Base-by-base conservation (phyloP, 306 rosid species). In the Malus domestica region DNA sequence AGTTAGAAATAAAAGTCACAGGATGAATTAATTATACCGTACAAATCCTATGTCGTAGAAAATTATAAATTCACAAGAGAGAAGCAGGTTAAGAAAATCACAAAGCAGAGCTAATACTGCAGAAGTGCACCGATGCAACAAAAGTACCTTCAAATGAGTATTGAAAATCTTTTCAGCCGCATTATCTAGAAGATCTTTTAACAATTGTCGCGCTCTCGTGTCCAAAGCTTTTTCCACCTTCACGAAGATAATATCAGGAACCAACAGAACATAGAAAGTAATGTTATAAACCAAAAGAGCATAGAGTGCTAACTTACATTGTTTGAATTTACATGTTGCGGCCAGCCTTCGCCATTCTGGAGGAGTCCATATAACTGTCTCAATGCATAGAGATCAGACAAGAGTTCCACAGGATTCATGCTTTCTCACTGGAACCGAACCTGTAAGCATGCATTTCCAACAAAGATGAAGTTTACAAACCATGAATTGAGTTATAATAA, bases 131-230 rank as follows among this genome's bases (percentile, higher is more conserved):
- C 4, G 1, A 11, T 45, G 51, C 15, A 16, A 12, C 22, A 2
- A 54, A 83, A 6, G 3, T 77, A 89, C 92, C 87, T 89, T 82
- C 67, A 79, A 85, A 40, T 58, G 84, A 60, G 86, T 71, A 80
- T 78, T 86, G 13, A 78, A 72, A 76, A 88, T 76, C 85, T 76
- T 62, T 14, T 85, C 84, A 70, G 86, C 76, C 30, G 92, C 87
- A 59, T 77, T 84, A 80, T 90, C 97, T 18, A 90, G 83, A 76
- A 93, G 79, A 79, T 67, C 71, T 81, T 85, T 93, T 70, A 93
- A 79, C 6, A 93, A 78, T 27, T 69, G 68, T 70, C 67, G 81
- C 60, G 91, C 93, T 61, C 81, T 81, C 75, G 66, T 86, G 81
- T 83, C 80, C 83, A 89, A 80, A 74, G 40, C 70, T 8, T 68